Evolutionary conservation across 345 rosid genomes (phyloP).

Genomic region (Gossypium herbaceum): DNA sequence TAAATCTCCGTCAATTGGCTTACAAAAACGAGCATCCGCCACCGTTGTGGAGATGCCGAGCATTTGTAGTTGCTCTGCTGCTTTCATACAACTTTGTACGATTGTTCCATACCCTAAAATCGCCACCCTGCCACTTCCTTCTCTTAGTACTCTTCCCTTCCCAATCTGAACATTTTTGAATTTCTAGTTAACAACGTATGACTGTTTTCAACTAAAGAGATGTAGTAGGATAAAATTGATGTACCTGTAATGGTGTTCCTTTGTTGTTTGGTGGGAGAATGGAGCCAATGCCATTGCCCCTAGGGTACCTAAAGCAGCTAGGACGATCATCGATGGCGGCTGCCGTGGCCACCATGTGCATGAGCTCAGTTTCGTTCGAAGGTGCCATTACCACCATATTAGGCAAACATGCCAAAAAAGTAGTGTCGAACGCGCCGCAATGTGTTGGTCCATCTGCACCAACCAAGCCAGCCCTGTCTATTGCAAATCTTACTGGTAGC

Average conservation of each 20-base stretch:
- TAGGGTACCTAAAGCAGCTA: slow-evolving; percentile 48
- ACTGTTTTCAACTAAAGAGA: no score
- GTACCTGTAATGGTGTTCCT: slow-evolving; percentile 46
- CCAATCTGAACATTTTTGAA: slow-evolving; percentile 29
- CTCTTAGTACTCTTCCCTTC: slow-evolving; percentile 38
- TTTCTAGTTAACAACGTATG: no score
- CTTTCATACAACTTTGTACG: slow-evolving; percentile 37
- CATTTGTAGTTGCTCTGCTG: slow-evolving; percentile 30
- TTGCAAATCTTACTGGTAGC: slow-evolving; percentile 48
- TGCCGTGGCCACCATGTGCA: slow-evolving; percentile 57
- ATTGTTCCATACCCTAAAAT: slow-evolving; percentile 44
- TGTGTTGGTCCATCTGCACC: slow-evolving; percentile 60
- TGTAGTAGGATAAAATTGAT: no score
- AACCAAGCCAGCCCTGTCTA: slow-evolving; percentile 48
- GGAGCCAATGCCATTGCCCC: slow-evolving; percentile 47
- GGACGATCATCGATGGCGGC: slow-evolving; percentile 50
- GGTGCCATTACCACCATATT: slow-evolving; percentile 68
- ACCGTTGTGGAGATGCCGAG: slow-evolving; percentile 32
- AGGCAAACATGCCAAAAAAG: slow-evolving; percentile 53
- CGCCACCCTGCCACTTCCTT: slow-evolving; percentile 37
- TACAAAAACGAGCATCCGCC: slow-evolving; percentile 54
- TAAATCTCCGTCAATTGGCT: slow-evolving; percentile 40
- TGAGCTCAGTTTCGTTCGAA: slow-evolving; percentile 43
- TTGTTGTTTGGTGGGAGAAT: slow-evolving; percentile 39
- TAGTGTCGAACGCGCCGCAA: slow-evolving; percentile 48